Conservation (phyloP, 2,329 filamentous ascomycete genomes). For the Blumeriella jaapii region DNA sequence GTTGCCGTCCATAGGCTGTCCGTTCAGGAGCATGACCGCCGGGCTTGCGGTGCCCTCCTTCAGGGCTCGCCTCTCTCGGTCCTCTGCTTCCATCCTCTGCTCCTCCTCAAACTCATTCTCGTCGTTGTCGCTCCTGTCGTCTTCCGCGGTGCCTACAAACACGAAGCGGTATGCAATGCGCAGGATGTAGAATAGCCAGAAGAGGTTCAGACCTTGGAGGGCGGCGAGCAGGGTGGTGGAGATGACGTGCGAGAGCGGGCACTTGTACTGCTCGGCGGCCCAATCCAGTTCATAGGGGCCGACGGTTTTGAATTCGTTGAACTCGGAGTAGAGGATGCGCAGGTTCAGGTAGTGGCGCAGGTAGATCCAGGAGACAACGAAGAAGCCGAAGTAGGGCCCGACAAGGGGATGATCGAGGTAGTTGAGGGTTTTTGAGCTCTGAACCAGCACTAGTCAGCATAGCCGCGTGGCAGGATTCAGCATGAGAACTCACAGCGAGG, state of each 20-base stretch:
- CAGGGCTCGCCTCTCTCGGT: slow-evolving; percentile 5
- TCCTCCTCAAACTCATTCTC: slow-evolving; percentile 29
- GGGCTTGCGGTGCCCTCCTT: slow-evolving; percentile 4
- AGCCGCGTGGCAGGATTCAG: too few species aligned
- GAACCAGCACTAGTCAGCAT: slow-evolving; percentile 6
- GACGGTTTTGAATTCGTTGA: slow-evolving; percentile 63
- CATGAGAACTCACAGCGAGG: slow-evolving; percentile 58
- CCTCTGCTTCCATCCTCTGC: slow-evolving; percentile 14
- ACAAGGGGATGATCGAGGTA: slow-evolving; percentile 73
- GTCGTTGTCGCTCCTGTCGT: slow-evolving; percentile 65
- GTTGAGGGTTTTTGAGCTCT: slow-evolving; percentile 87
- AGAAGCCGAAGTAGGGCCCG: slow-evolving; percentile 74
- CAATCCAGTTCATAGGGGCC: slow-evolving; percentile 69
- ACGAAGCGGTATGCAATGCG: slow-evolving; percentile 64
- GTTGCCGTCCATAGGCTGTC: slow-evolving; percentile 9
- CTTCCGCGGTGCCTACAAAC: slow-evolving; percentile 47
- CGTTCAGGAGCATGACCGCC: slow-evolving; percentile 14
- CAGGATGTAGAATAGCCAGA: slow-evolving; percentile 71
- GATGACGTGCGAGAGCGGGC: slow-evolving; percentile 56
- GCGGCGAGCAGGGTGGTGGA: slow-evolving; percentile 51
- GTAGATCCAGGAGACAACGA: slow-evolving; percentile 80
- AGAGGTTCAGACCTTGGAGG: slow-evolving; percentile 66
- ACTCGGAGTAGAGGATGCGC: slow-evolving; percentile 61
- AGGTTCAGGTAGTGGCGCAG: slow-evolving; percentile 78
- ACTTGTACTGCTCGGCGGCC: slow-evolving; percentile 69